phyloP scores from a whole-genome alignment of 176 grass and related monocot genomes.

The Oropetium thomaeum region DNA sequence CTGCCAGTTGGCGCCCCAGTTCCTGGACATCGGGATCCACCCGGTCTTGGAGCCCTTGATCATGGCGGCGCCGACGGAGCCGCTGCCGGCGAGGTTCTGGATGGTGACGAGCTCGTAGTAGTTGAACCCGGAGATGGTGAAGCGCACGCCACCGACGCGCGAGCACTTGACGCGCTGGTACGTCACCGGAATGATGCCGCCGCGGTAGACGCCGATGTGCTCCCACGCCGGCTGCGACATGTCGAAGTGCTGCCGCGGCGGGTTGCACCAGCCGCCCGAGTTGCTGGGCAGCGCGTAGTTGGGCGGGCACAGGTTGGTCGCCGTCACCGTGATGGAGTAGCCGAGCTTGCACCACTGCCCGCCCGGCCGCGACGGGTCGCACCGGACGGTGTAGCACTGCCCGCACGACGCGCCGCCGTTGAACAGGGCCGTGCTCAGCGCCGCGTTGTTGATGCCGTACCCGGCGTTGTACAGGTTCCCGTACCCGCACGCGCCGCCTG shows the following conservation, averaged over 20 bases:
- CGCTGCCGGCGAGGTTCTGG: slow-evolving; percentile 50
- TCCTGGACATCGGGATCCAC: slow-evolving; percentile 39
- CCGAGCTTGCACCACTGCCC: slow-evolving; percentile 3
- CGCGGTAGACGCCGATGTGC: slow-evolving; percentile 21
- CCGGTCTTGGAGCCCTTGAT: slow-evolving; percentile 25
- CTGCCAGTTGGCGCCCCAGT: slow-evolving; percentile 74
- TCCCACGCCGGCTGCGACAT: slow-evolving; percentile 66
- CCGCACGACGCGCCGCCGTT: slow-evolving; percentile 56
- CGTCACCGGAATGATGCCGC: slow-evolving; percentile 44
- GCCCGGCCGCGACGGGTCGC: neutral
- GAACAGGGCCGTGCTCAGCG: slow-evolving; percentile 50
- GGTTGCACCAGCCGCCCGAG: slow-evolving; percentile 64
- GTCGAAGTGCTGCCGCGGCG: slow-evolving; percentile 53
- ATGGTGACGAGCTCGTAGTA: slow-evolving; percentile 54
- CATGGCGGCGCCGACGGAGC: slow-evolving; percentile 16
- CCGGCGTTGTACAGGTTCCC: slow-evolving; percentile 55
- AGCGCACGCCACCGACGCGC: slow-evolving; percentile 41
- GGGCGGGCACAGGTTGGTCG: slow-evolving; percentile 49
- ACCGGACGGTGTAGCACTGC: slow-evolving; percentile 42
- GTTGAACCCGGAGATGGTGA: slow-evolving; percentile 32
- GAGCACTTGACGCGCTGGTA: slow-evolving; percentile 50
- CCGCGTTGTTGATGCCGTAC: slow-evolving; percentile 42
- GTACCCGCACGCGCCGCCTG: slow-evolving; percentile 36
- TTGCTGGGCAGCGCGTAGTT: slow-evolving; percentile 29
- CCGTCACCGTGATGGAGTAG: slow-evolving; percentile 27